Conservation (phyloP, 2,329 filamentous ascomycete genomes). For the Podosphaera xanthii region DNA sequence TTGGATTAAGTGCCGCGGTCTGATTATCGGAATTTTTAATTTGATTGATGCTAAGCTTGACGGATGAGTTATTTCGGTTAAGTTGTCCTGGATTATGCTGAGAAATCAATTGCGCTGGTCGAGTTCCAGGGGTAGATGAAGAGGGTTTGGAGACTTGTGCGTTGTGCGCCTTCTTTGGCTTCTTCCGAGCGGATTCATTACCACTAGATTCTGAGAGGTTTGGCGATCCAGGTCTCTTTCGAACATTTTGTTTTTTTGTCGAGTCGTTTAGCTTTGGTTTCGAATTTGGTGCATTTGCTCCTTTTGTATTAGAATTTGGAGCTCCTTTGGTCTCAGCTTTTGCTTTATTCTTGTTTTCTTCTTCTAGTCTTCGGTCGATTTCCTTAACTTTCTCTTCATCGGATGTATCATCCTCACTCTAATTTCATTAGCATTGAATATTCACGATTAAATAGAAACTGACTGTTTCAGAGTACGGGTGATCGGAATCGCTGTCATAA, state of each 20-base stretch:
- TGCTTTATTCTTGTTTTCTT: conserved; percentile 31
- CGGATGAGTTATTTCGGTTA: conserved; percentile 13
- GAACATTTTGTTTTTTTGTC: conserved; percentile 25
- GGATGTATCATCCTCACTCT: conserved; percentile 29
- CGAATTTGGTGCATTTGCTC: conserved; percentile 42
- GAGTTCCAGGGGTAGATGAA: conserved; percentile 26
- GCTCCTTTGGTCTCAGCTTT: conserved; percentile 22
- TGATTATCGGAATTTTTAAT: conserved; percentile 14
- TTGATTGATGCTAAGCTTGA: conserved; percentile 13
- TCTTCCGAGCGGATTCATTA: conserved; percentile 69
- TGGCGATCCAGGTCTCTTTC: conserved; percentile 72
- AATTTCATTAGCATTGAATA: conserved; percentile 11
- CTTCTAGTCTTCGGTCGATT: conserved; percentile 35
- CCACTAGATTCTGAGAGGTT: conserved; percentile 72
- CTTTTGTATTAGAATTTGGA: conserved; percentile 39
- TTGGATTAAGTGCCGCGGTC: conserved; percentile 14
- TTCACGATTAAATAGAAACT: conserved; percentile 8
- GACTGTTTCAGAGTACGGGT: conserved; percentile 32
- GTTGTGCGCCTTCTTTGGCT: conserved; percentile 45
- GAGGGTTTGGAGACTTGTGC: conserved; percentile 16
- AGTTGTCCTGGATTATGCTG: conserved; percentile 7
- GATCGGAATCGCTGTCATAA: conserved; percentile 50
- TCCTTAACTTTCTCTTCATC: conserved; percentile 38
- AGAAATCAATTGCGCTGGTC: conserved; percentile 5
- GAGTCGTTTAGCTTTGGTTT: conserved; percentile 28